Evolutionary conservation across 805 yeast species (phyloP), one percentile per base, ranked within the genome.

Genomic region (Torulaspora quercuum): DNA sequence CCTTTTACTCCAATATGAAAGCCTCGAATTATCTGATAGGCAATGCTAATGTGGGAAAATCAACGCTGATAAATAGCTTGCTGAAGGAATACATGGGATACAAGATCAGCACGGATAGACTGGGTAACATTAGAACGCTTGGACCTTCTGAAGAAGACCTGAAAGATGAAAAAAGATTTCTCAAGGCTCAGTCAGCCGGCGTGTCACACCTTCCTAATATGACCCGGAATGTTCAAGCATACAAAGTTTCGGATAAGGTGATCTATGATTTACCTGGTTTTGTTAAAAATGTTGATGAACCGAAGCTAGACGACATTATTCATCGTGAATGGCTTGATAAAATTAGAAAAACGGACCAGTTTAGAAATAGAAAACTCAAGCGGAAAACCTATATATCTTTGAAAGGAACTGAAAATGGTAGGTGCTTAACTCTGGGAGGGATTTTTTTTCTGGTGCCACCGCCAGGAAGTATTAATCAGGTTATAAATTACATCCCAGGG

Each of bases 1-100:
- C 48, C 5, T 43, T 51, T 14, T 50, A 35, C 18, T 38, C 59
- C 2, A 27, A 46, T 25, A 29, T 60, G 29, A 49, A 45, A 11
- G 42, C 46, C 7, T 59, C 63, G 20, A 55, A 73, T 6, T 78
- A 74, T 49, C 57, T 83, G 19, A 61, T 82, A 13, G 94, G 94
- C 1, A 70, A 69, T 41, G 76, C 81, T 7, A 83, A 83, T 50
- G 69, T 75, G 9, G 94, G 94, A 1, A 83, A 83, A 53, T 76
- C 86, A 2, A 68, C 81, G 2, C 46, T 83, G 23, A 66, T 81
- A 1, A 73, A 70, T 45, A 50, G 76, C 12, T 45, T 81, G 12
- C 42, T 73, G 70, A 47, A 51, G 24, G 41, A 42, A 18, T 53
- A 39, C 31, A 9, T 43, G 9, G 59, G 60, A 2, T 23, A 25